phyloP scores from a whole-genome alignment of 2,329 filamentous ascomycete genomes.

The Didymellaceae sp. region DNA sequence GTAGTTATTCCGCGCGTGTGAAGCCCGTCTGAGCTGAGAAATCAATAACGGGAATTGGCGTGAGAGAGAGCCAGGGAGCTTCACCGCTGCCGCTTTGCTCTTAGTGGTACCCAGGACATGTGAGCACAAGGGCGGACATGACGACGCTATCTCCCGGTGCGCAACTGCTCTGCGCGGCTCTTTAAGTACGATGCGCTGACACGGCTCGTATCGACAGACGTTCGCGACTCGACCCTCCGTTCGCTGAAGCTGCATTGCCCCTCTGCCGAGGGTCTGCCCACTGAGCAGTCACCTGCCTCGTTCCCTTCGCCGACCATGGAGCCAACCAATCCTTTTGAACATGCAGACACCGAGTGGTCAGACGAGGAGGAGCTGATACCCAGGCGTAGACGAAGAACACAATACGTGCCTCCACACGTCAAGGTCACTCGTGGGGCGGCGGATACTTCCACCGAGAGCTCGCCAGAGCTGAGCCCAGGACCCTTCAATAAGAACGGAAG shows the following conservation, averaged over 20 bases:
- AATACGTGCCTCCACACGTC: conserved; percentile 39
- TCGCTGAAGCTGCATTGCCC: conserved; percentile 47
- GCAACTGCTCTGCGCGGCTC: conserved; percentile 17
- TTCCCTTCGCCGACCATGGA: conserved; percentile 26
- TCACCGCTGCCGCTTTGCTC: conserved; percentile 11
- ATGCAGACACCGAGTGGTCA: conserved; percentile 46
- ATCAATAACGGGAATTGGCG: conserved; percentile 5
- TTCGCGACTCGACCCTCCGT: conserved; percentile 45
- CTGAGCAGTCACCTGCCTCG: conserved; percentile 28
- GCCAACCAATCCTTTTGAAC: conserved; percentile 39
- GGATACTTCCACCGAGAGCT: conserved; percentile 36
- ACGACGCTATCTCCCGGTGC: conserved; percentile 37
- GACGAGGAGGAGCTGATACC: conserved; percentile 48
- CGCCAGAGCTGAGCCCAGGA: conserved; percentile 31
- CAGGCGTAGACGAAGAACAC: conserved; percentile 35
- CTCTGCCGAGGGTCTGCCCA: conserved; percentile 42
- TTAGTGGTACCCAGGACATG: conserved; percentile 17
- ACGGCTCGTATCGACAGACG: conserved; percentile 35
- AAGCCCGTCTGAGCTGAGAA: conserved; percentile 14
- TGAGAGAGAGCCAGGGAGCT: conserved; percentile 10
- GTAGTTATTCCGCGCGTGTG: conserved; percentile 5
- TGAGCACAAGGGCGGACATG: conserved; percentile 27
- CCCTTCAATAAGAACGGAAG: conserved; percentile 29
- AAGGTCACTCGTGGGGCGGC: conserved; percentile 31
- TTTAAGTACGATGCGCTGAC: conserved; percentile 28